These are phyloP conservation scores for Sporothrix brunneoviolacea DNA, from an alignment of 2,329 filamentous ascomycete species.

Conservation along the genomic window DNA sequence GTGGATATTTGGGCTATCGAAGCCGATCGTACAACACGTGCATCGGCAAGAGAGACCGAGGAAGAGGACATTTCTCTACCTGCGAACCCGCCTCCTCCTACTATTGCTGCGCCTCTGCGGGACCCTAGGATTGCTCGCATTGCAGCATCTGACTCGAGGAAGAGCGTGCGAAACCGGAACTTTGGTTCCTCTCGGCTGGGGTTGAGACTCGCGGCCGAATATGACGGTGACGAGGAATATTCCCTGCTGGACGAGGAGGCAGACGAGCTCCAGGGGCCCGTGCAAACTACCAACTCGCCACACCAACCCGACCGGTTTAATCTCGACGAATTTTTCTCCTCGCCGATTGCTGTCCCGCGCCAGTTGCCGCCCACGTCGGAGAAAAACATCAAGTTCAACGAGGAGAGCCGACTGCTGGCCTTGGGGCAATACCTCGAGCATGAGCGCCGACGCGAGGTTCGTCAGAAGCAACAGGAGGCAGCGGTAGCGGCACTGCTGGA, in stretches of 20 bases:
- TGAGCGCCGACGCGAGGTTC: conserved; percentile 5
- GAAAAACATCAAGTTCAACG: conserved; percentile 14
- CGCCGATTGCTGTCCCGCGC: conserved; percentile 38
- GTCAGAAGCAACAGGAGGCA: not conserved
- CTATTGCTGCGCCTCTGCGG: not conserved
- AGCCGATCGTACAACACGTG: conserved; percentile 41
- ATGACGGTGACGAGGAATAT: no score
- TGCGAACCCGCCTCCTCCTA: not conserved
- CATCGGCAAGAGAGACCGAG: conserved; percentile 17
- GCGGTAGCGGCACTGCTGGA: not conserved
- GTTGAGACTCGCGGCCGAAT: no score
- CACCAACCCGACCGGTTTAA: conserved; percentile 3
- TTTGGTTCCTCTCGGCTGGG: not conserved
- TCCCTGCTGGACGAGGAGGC: no score
- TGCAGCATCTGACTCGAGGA: not conserved
- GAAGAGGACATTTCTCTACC: not conserved
- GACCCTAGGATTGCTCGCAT: not conserved
- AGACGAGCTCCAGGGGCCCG: conserved; percentile 12
- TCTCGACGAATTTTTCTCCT: conserved; percentile 45
- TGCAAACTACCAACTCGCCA: not conserved
- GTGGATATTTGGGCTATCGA: conserved; percentile 53
- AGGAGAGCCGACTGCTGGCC: conserved; percentile 11
- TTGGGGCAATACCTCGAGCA: conserved; percentile 10
- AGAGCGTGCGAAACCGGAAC: not conserved
- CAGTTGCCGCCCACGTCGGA: conserved; percentile 19